Conservation (phyloP, 2,329 filamentous ascomycete genomes). For the Botrytis aclada region DNA sequence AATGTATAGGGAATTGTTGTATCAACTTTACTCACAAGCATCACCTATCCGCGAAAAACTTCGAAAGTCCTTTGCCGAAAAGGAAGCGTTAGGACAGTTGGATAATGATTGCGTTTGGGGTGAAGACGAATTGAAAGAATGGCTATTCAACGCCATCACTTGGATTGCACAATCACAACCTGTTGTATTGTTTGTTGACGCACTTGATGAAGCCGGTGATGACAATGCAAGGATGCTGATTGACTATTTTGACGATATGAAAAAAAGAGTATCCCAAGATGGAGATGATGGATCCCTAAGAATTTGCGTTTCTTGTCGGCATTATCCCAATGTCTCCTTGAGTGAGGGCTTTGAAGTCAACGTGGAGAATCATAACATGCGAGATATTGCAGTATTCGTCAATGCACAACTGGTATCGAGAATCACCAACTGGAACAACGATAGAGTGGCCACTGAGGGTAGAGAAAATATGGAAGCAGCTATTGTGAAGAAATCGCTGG, state of each 20-base stretch:
- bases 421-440: neutral
- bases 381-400: constrained; percentile 38
- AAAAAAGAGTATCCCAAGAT: neutral
- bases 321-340: constrained; percentile 23
- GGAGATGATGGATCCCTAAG: neutral
- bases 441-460: neutral
- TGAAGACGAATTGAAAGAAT: constrained; percentile 13
- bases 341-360: constrained; percentile 32
- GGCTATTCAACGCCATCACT: constrained; percentile 7
- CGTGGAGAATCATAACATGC: constrained; percentile 35
- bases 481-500: constrained; percentile 34
- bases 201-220: constrained; percentile 22
- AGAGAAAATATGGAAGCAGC: constrained; percentile 21
- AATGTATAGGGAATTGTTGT: constrained; percentile 40
- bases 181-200: constrained; percentile 21
- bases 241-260: constrained; percentile 16
- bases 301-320: constrained; percentile 30
- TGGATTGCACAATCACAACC: neutral
- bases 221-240: constrained; percentile 15
- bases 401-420: constrained; percentile 23
- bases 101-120: constrained; percentile 19
- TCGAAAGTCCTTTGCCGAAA: neutral
- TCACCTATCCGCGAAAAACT: neutral
- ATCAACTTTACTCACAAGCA: constrained; percentile 27
- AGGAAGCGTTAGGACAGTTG: neutral